Base-by-base conservation (phyloP, 2,329 filamentous ascomycete species). In the Fusarium sublunatum region DNA sequence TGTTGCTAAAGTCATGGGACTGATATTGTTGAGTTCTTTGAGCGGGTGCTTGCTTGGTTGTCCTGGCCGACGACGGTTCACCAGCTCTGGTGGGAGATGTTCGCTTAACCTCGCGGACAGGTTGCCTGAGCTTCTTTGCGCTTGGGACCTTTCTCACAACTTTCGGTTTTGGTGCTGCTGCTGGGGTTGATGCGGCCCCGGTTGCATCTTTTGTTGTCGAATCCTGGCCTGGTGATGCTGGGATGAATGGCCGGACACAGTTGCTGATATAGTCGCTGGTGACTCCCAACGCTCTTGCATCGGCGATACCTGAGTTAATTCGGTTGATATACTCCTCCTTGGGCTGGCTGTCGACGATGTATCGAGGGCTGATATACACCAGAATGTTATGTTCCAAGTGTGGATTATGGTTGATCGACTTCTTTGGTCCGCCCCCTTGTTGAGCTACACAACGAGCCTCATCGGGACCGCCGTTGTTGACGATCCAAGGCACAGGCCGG, bases 241-340 rank as follows among this genome's bases (percentile, higher is more conserved):
- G 76, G 26, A 78, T 70, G 53, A 73, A 75, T 6, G 76, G 75
- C 6, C 76, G 71, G 44, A 78, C 75, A 48, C 71, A 77, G 53
- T 74, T 74, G 64, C 58, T 71, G 52, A 78, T 72, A 43, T 78
- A 78, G 59, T 76, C 72, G 10, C 72, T 57, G 6, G 72, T 68
- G 49, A 78, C 62, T 28, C 78, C 77, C 11, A 79, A 65, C 4
- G 64, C 68, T 39, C 65, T 59, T 9, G 78, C 77, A 47, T 80
- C 77, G 11, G 51, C 61, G 39, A 80, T 55, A 6, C 75, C 78
- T 12, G 69, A 50, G 52, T 78, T 78, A 62, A 80, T 77, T 31
- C 78, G 75, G 39, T 72, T 67, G 32, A 80, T 63, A 41, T 81
- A 80, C 53, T 81, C 78, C 13, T 75, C 72, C 52, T 72, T 74